Evolutionary conservation across 345 rosid genomes (phyloP).

Genomic region (Pistacia integerrima): DNA sequence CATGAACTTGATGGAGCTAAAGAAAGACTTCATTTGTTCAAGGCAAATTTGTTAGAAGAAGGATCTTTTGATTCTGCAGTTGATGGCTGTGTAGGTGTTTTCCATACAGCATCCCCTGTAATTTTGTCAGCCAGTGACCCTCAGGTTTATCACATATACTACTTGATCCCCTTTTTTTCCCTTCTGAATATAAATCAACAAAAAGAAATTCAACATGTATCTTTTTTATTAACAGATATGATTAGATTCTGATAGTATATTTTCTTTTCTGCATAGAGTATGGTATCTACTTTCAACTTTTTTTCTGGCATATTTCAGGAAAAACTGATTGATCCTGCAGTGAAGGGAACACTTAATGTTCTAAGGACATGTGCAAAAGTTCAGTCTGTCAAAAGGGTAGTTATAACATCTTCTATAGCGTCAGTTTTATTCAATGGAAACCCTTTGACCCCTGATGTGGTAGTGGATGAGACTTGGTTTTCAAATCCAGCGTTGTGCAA

Average conservation of each 20-base stretch:
- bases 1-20: conserved; percentile 43
- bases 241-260: too few relatives aligned
- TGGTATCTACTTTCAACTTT: too few relatives aligned
- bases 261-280: too few relatives aligned
- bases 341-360: conserved; percentile 54
- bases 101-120: conserved; percentile 41
- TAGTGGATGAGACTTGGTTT: conserved; percentile 53
- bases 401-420: conserved; percentile 49
- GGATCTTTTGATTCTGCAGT: conserved; percentile 36
- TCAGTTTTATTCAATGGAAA: conserved; percentile 31
- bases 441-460: conserved; percentile 27
- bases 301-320: conserved; percentile 17
- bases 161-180: too few relatives aligned
- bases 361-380: conserved; percentile 38
- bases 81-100: conserved; percentile 37
- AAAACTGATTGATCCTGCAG: conserved; percentile 46
- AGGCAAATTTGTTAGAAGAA: conserved; percentile 34
- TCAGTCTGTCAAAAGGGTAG: conserved; percentile 46
- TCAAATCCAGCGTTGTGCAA: conserved; percentile 40
- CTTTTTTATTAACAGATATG: too few relatives aligned
- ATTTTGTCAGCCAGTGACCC: conserved; percentile 22
- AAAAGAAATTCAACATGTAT: too few relatives aligned
- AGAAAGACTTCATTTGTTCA: conserved; percentile 35
- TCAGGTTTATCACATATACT: conserved; percentile 12
- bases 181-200: too few relatives aligned